A percentile compares a stretch with the other conserved stretches of the same genome.
Conservation (phyloP, 257 asterid species). For the Hygrophila difformis region DNA sequence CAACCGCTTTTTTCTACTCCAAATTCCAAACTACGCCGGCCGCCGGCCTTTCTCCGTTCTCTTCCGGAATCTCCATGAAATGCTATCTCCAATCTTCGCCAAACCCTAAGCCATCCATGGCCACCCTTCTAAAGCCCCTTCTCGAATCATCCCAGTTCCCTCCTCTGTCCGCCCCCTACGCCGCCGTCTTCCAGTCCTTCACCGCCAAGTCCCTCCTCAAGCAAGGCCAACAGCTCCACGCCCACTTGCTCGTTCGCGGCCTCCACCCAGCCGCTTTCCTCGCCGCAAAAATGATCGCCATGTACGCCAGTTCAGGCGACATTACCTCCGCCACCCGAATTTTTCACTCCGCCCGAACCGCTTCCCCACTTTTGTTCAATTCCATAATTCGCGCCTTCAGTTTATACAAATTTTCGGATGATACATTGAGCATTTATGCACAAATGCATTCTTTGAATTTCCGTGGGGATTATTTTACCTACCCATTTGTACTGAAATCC, state of each 20-base stretch:
- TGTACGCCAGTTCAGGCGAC: slow-evolving; percentile 90
- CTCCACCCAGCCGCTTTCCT: slow-evolving; percentile 36
- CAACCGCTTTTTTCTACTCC: no score
- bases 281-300: slow-evolving; percentile 86
- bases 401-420: slow-evolving; percentile 29
- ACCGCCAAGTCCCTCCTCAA: slow-evolving; percentile 53
- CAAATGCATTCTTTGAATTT: slow-evolving; percentile 40
- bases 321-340: slow-evolving; percentile 43
- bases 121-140: slow-evolving; percentile 36
- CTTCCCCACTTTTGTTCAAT: slow-evolving; percentile 48
- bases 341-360: slow-evolving; percentile 29
- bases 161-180: slow-evolving; percentile 33
- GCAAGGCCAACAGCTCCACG: slow-evolving; percentile 69
- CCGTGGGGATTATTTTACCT: slow-evolving; percentile 67
- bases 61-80: no score
- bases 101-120: slow-evolving; percentile 26
- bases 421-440: slow-evolving; percentile 20
- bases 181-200: slow-evolving; percentile 49
- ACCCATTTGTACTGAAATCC: slow-evolving; percentile 73
- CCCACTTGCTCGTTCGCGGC: slow-evolving; percentile 51
- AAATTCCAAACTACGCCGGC: no score
- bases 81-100: slow-evolving; percentile 18
- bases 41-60: no score
- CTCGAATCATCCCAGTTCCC: slow-evolving; percentile 19
- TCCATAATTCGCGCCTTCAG: slow-evolving; percentile 68